Evolutionary conservation across 208 protist species (phyloP).

Genomic region (Porcisia hertigi): DNA sequence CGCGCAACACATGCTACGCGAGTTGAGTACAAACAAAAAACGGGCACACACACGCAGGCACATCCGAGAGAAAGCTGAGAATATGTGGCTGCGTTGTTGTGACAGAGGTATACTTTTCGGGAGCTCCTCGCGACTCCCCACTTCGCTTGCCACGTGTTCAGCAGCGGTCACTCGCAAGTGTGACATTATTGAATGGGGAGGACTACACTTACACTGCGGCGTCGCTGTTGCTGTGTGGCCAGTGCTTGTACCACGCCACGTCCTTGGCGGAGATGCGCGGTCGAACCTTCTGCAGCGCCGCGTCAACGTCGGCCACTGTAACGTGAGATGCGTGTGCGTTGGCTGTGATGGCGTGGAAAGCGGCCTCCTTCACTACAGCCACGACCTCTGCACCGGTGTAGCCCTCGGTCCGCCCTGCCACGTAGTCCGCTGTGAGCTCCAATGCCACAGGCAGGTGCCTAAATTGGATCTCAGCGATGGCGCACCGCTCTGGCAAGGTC

Average conservation of each 20-base stretch:
- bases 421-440: slow-evolving; percentile 52
- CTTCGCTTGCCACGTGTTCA: not conserved
- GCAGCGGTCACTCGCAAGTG: not conserved
- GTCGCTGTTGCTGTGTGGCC: slow-evolving; percentile 15
- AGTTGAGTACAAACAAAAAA: not conserved
- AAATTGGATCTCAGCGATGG: slow-evolving; percentile 90
- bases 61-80: not conserved
- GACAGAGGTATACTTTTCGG: not conserved
- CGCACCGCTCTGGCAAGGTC: slow-evolving; percentile 54
- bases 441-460: slow-evolving; percentile 48
- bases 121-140: not conserved
- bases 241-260: slow-evolving; percentile 68
- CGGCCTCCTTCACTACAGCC: slow-evolving; percentile 91
- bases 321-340: slow-evolving; percentile 49
- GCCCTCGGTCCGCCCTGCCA: slow-evolving; percentile 73
- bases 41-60: not conserved
- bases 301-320: slow-evolving; percentile 48
- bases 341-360: slow-evolving; percentile 80
- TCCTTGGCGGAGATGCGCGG: slow-evolving; percentile 51
- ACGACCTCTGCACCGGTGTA: slow-evolving; percentile 95
- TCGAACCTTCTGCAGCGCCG: slow-evolving; percentile 56
- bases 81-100: not conserved
- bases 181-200: not conserved
- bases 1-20: not conserved
- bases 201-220: not conserved